Evolutionary conservation across 371 early-diverging fungal genomes (phyloP), one percentile per base, ranked within the genome.

Genomic region (Apophysomyces elegans): DNA sequence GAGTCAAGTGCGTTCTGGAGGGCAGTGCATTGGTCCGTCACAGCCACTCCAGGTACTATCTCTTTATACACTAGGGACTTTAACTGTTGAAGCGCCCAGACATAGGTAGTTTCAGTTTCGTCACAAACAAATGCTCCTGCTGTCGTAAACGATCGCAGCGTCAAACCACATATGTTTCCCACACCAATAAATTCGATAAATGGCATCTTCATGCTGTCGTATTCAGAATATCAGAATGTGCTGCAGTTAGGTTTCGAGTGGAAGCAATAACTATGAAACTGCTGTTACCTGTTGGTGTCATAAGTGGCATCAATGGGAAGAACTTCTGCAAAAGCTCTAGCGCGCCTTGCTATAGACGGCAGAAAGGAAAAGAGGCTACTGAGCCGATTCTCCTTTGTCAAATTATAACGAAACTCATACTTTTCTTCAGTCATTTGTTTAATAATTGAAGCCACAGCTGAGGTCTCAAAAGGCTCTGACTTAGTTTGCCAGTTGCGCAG

Each of bases 291-390:
- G 43, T 54, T 66, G 9, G 66, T 60, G 9, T 66, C 56, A 37
- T 66, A 66, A 9, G 61, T 61, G 13, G 61, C 66, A 66, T 66
- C 66, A 46, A 66, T n/a, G 1, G 16, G 9, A 21, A 66, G 16
- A 7, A 35, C 14, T 38, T 61, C 66, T 12, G 47, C 18, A 46
- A 65, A 61, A 16, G 41, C 18, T 12, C 57, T 47, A 14, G 56
- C 56, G 0, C 38, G 7, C 1, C 26, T 4, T 37, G 61, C 61
- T 1, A 56, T 57, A 1, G 37, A 7, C 21, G 14, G 9, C 36
- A 47, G 56, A 14, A 54, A 46, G 43, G 39, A 65, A 46, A 65
- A 65, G 5, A 50, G 9, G 41, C 21, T 21, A 21, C 1, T 21
- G 21, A 21, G 21, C 21, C 21, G 21, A 21, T 21, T 21, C 21